These are phyloP conservation scores for Hymenoscyphus linearis DNA, from an alignment of 2,329 filamentous ascomycete species.

Conservation along the genomic window DNA sequence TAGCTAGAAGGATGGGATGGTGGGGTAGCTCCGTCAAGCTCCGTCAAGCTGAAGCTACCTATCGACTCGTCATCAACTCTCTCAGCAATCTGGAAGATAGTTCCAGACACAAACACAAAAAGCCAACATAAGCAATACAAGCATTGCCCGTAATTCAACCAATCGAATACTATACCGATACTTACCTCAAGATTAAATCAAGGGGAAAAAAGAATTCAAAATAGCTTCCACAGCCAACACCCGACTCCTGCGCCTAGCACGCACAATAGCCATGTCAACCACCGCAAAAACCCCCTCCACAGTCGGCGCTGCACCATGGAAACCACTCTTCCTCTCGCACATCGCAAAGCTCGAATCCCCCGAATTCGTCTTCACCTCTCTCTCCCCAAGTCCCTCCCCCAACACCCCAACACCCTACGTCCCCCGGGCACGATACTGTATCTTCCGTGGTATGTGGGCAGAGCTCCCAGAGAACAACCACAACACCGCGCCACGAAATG, in stretches of 20 bases:
- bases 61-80: neutral
- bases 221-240: conserved; percentile 28
- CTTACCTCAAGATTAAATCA: neutral
- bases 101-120: neutral
- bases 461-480: conserved; percentile 65
- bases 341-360: conserved; percentile 33
- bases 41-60: neutral
- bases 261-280: conserved; percentile 31
- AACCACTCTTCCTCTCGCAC: conserved; percentile 31
- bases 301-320: conserved; percentile 31
- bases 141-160: neutral
- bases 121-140: neutral
- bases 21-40: neutral
- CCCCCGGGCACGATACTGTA: conserved; percentile 68
- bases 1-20: no score
- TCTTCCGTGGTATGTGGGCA: conserved; percentile 82
- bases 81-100: no score
- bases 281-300: conserved; percentile 20
- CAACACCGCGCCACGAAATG: conserved; percentile 69
- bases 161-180: conserved; percentile 5
- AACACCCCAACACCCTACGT: conserved; percentile 34
- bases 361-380: conserved; percentile 40
- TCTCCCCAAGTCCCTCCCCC: no score
- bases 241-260: conserved; percentile 26
- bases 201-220: conserved; percentile 15